Conservation (phyloP, 805 yeast genomes). For the Crinitomyces ghanaensis region DNA sequence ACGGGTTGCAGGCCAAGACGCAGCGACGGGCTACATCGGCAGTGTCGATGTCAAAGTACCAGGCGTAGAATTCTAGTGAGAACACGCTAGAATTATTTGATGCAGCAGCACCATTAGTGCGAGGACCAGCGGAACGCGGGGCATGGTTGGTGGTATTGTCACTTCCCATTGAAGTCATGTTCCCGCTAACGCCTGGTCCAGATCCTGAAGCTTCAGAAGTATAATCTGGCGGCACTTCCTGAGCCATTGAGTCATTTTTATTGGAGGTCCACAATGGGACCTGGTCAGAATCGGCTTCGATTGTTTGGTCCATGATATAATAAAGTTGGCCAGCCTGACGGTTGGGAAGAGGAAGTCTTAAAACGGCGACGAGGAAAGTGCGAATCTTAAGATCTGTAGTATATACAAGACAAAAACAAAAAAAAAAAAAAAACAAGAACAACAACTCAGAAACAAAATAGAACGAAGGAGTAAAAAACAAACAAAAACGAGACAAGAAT, state of each 20-base stretch:
- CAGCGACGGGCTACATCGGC: constrained; percentile 47
- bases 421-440: constrained; percentile 2
- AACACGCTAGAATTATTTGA: constrained; percentile 35
- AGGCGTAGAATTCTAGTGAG: constrained; percentile 47
- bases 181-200: constrained; percentile 8
- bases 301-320: constrained; percentile 5
- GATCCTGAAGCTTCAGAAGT: constrained; percentile 10
- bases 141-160: background rate
- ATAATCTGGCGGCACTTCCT: constrained; percentile 1
- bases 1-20: constrained; percentile 48
- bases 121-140: constrained; percentile 1
- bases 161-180: constrained; percentile 5
- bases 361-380: constrained; percentile 2
- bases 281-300: constrained; percentile 9
- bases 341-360: background rate
- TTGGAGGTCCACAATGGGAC: constrained; percentile 1
- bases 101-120: constrained; percentile 1
- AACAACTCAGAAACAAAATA: constrained; percentile 4
- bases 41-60: constrained; percentile 61
- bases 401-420: constrained; percentile 1
- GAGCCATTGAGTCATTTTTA: constrained; percentile 3
- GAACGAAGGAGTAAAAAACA: constrained; percentile 6
- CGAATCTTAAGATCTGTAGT: constrained; percentile 1
- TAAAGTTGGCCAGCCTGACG: background rate
- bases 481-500: constrained; percentile 7